These are phyloP conservation scores for Rhodotorula kratochvilovae DNA, from an alignment of 768 basidiomycete genomes.

Conservation along the genomic window DNA sequence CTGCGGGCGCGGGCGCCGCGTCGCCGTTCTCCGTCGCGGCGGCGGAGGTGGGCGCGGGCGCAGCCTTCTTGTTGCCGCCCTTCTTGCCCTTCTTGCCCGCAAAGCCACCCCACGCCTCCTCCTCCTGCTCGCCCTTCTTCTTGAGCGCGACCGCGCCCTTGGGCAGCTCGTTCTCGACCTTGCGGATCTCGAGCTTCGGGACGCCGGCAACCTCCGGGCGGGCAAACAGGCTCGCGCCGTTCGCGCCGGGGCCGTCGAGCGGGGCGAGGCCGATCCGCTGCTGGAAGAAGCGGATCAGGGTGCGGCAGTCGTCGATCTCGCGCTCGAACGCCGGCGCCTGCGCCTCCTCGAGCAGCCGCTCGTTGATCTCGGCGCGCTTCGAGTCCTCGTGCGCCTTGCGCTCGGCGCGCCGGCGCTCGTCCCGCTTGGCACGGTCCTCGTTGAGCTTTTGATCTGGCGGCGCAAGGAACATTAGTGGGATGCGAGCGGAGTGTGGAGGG, in stretches of 20 bases:
- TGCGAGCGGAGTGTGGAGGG: background rate
- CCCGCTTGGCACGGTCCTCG: conserved; percentile 77
- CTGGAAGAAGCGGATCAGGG: conserved; percentile 75
- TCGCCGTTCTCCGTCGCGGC: conserved; percentile 42
- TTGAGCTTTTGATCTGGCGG: conserved; percentile 62
- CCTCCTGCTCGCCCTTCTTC: conserved; percentile 88
- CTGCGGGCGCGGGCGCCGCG: conserved; percentile 9
- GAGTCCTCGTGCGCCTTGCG: conserved; percentile 70
- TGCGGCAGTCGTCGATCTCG: conserved; percentile 94
- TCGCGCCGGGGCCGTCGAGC: conserved; percentile 44
- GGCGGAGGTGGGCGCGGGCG: conserved; percentile 47
- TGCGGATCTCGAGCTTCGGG: conserved; percentile 74
- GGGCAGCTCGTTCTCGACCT: conserved; percentile 59
- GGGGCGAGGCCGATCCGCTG: conserved; percentile 32
- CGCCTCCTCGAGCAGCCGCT: conserved; percentile 84
- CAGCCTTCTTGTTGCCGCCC: conserved; percentile 44
- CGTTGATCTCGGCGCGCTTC: conserved; percentile 72
- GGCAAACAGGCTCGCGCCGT: conserved; percentile 39
- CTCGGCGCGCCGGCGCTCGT: conserved; percentile 69
- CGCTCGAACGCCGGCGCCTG: conserved; percentile 80
- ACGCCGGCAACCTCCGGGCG: conserved; percentile 55
- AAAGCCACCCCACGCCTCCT: conserved; percentile 70
- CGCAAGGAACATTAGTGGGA: background rate
- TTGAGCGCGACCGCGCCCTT: conserved; percentile 69
- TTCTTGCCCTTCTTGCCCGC: conserved; percentile 60